Percentiles rank a stretch among this genome's conserved stretches.
Evolutionary conservation across 179 eudicot genomes (phyloP).

Genomic region (Corrigiola litoralis): DNA sequence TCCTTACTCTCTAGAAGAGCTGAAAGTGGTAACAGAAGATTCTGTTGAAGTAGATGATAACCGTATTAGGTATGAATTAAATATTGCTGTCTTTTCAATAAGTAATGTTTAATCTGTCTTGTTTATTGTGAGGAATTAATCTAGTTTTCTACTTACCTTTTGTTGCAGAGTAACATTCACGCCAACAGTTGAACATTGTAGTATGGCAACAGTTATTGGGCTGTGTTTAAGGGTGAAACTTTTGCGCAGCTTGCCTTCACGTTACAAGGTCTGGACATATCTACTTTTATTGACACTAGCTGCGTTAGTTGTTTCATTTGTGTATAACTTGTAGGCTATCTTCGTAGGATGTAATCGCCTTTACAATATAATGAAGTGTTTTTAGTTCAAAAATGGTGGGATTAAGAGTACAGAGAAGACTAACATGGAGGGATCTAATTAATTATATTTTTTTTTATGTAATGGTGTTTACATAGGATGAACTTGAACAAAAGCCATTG

Average conservation of each 20-base stretch:
- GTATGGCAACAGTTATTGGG: slow-evolving; percentile 97
- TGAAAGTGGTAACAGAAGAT: slow-evolving; percentile 89
- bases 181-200: slow-evolving; percentile 96
- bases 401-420: too few relatives aligned
- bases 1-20: slow-evolving; percentile 92
- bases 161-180: slow-evolving; percentile 75
- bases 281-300: not conserved
- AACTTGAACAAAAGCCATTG: too few relatives aligned
- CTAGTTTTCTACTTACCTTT: not conserved
- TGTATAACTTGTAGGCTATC: not conserved
- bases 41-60: slow-evolving; percentile 75
- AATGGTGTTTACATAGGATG: too few relatives aligned
- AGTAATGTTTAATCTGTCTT: not conserved
- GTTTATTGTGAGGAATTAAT: not conserved
- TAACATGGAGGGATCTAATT: too few relatives aligned
- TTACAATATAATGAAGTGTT: too few relatives aligned
- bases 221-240: slow-evolving; percentile 87
- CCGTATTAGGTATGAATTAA: slow-evolving; percentile 44
- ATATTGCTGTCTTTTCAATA: not conserved
- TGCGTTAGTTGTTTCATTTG: not conserved
- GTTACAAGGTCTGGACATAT: slow-evolving; percentile 57
- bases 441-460: too few relatives aligned
- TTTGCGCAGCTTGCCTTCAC: slow-evolving; percentile 78
- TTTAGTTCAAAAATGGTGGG: too few relatives aligned
- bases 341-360: too few relatives aligned